Evolutionary conservation across 176 grass and related monocot species (phyloP), one percentile per base, ranked within the genome.

Genomic region (Areca catechu): DNA sequence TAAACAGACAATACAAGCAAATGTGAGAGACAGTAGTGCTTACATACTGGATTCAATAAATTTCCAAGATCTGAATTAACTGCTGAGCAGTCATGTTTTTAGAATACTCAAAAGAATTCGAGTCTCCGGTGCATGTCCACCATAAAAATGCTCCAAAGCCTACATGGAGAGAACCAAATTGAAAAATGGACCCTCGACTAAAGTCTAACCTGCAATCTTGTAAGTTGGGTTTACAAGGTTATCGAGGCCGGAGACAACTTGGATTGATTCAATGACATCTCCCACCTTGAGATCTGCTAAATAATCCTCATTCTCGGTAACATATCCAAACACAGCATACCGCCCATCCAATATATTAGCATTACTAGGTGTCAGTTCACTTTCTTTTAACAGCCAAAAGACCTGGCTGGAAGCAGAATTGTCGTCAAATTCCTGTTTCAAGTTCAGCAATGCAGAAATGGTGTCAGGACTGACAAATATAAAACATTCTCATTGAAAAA

Each of bases 311-410:
- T 98, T 98, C 69, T 98, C 62, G 0, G 85, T 90, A 28, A 91
- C 75, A 51, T 98, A 98, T 57, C 93, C 93, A 10, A 98, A 98
- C 49, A 98, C 88, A 0, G 84, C 37, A 5, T 98, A 98, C 18
- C 93, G 78, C 3, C 93, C 93, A 20, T 98, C 93, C 70, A 98
- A 77, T 74, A 98, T 98, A 66, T 98, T 98, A 23, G 93, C 88
- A 75, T 98, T 98, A 70, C 93, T 98, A 53, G 93, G 93, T 65
- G 93, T 98, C 56, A 98, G 70, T 71, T 98, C 93, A 71, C 93
- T 98, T 62, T 98, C 93, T 80, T 98, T 98, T 37, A 92, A 67
- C 30, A 98, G 88, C 93, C 93, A 92, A 79, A 98, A 98, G 15
- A 98, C 56, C 85, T 98, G 93, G 63, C 88, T 98, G 19, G 93